Percentiles rank a stretch among this genome's conserved stretches.
These are phyloP conservation scores for Paraglomus occultum DNA, from an alignment of 192 early-diverging fungal species.

Conservation along the genomic window DNA sequence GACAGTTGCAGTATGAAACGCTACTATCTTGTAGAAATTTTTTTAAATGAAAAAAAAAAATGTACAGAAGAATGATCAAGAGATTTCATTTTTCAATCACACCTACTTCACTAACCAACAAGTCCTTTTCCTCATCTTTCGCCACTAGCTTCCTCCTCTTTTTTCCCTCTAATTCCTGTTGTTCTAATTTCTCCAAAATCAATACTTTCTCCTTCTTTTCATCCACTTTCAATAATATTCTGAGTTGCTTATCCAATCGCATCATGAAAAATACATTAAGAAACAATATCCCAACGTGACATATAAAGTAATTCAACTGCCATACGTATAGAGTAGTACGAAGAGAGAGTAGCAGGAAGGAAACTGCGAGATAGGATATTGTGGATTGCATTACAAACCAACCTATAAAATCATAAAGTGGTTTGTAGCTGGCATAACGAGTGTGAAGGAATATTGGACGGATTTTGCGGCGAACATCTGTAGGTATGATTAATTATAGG, in stretches of 20 bases:
- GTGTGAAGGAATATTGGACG: slow-evolving; percentile 57
- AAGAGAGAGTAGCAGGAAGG: slow-evolving; percentile 68
- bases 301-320: slow-evolving; percentile 59
- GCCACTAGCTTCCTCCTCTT: too few relatives aligned
- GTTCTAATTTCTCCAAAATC: too few relatives aligned
- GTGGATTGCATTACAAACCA: slow-evolving; percentile 61
- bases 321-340: slow-evolving; percentile 56
- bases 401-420: slow-evolving; percentile 69
- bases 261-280: slow-evolving; percentile 4
- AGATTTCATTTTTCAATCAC: too few relatives aligned
- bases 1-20: too few relatives aligned
- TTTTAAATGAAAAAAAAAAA: too few relatives aligned
- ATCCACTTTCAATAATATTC: too few relatives aligned
- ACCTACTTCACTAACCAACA: too few relatives aligned
- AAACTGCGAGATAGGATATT: slow-evolving; percentile 66
- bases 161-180: too few relatives aligned
- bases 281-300: slow-evolving; percentile 55
- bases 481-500: slow-evolving; percentile 1
- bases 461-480: slow-evolving; percentile 56
- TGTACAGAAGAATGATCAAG: too few relatives aligned
- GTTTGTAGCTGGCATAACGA: slow-evolving; percentile 40
- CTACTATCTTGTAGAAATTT: too few relatives aligned
- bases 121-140: too few relatives aligned
- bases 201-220: too few relatives aligned
- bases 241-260: not conserved